Evolutionary conservation across 495 filamentous ascomycete species (phyloP).

Genomic region (Talaromyces thailandensis): DNA sequence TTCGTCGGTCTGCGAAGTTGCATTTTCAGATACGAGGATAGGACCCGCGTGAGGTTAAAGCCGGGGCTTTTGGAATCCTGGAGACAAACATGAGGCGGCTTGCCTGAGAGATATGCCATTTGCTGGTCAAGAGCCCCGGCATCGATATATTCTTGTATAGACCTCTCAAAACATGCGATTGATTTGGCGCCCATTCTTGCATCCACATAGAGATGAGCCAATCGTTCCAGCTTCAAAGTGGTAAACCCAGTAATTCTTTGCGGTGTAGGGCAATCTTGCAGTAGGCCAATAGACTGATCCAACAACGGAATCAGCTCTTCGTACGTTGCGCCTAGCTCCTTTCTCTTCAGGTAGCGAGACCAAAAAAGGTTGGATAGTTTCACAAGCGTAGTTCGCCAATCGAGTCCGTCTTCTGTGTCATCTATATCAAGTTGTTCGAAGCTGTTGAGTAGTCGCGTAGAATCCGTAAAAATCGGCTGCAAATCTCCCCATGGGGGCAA

Average conservation of each 20-base stretch:
- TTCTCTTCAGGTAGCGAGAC: constrained; percentile 47
- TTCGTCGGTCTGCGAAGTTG: constrained; percentile 24
- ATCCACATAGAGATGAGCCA: constrained; percentile 37
- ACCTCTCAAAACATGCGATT: constrained; percentile 29
- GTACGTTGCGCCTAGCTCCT: constrained; percentile 27
- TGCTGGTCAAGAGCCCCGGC: constrained; percentile 26
- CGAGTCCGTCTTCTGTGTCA: constrained; percentile 7
- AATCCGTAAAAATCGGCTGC: constrained; percentile 28
- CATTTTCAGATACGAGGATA: constrained; percentile 37
- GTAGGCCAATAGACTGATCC: constrained; percentile 37
- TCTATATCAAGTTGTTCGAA: constrained; percentile 20
- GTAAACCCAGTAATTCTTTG: constrained; percentile 41
- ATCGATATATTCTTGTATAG: constrained; percentile 38
- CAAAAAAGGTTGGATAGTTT: constrained; percentile 76
- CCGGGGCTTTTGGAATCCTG: constrained; percentile 28
- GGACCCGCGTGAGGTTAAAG: constrained; percentile 38
- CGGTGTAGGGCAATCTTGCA: constrained; percentile 25
- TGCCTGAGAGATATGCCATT: constrained; percentile 16
- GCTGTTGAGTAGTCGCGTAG: constrained; percentile 24
- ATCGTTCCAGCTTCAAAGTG: constrained; percentile 45
- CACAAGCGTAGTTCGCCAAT: constrained; percentile 11
- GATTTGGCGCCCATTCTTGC: constrained; percentile 25
- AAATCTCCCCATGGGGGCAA: constrained; percentile 31
- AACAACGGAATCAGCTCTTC: constrained; percentile 34
- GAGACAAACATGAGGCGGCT: constrained; percentile 14